A percentile compares a stretch with the other conserved stretches of the same genome.
Conservation (phyloP, 2,329 filamentous ascomycete genomes). For the Cladosporium sp. region DNA sequence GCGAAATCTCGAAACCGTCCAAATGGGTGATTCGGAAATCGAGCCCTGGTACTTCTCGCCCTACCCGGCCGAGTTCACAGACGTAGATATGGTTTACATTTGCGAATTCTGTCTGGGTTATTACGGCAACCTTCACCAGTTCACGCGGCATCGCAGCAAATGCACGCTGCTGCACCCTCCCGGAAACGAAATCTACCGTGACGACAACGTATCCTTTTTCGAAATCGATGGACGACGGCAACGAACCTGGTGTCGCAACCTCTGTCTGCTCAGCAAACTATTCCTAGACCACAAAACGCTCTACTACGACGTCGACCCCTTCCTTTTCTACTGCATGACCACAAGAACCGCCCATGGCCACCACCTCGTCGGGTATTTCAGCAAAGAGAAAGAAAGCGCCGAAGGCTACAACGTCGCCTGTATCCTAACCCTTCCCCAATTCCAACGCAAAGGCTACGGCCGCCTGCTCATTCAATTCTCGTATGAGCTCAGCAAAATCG, state of each 20-base stretch:
- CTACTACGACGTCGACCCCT: conserved; percentile 99
- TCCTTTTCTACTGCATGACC: conserved; percentile 98
- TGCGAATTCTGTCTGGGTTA: conserved; percentile 97
- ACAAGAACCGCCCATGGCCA: conserved; percentile 82
- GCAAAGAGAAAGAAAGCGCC: conserved; percentile 95
- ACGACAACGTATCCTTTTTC: conserved; percentile 91
- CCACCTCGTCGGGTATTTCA: conserved; percentile 98
- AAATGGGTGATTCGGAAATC: conserved; percentile 88
- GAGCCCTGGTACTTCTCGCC: conserved; percentile 99
- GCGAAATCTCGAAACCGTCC: conserved; percentile 87
- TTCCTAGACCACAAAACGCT: conserved; percentile 98
- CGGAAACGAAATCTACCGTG: conserved; percentile 96
- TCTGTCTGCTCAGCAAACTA: conserved; percentile 91
- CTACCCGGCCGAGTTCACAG: conserved; percentile 83
- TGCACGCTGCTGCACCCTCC: conserved; percentile 89
- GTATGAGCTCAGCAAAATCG: conserved; percentile 93
- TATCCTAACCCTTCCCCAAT: conserved; percentile 94
- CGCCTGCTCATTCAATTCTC: conserved; percentile 94
- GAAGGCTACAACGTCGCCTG: conserved; percentile 98
- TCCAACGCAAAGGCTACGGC: conserved; percentile 91
- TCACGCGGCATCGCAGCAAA: conserved; percentile 80
- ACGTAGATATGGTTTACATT: conserved; percentile 88
- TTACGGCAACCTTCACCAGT: conserved; percentile 77
- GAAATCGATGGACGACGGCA: conserved; percentile 95
- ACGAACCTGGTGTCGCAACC: conserved; percentile 92